Evolutionary conservation across 2,329 filamentous ascomycete species (phyloP), one percentile per base, ranked within the genome.

Genomic region (Colletotrichum sp.): DNA sequence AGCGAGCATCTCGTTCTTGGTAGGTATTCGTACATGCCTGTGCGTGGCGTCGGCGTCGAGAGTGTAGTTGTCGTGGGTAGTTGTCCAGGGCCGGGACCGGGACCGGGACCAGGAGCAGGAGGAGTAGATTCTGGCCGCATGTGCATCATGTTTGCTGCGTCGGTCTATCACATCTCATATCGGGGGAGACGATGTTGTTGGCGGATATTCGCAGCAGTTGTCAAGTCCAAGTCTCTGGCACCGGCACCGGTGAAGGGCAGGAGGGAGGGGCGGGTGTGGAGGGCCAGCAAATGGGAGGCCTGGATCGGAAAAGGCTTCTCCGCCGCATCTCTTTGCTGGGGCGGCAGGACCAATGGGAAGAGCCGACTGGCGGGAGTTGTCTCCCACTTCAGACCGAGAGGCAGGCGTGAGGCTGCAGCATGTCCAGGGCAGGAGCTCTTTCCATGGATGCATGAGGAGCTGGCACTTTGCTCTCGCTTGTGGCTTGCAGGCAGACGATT

Each of bases 151-250:
- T 39, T 66, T 60, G 70, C 68, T 52, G 68, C 64, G 64, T 70
- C 65, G 28, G 12, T 65, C 48, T 57, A 28, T 76, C 74, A 76
- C 48, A 76, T 74, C 26, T 76, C 74, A 74, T 26, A 69, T 76
- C 65, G 65, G 74, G n/a, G 12, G 43, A 63, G 48, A 48, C 28
- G 70, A 73, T 32, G 71, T 76, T 55, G 74, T 76, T 55, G 74
- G 74, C 74, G 74, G 74, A 74, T 69, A 61, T 74, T 76, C 48
- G 71, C 74, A 76, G 74, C 59, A 74, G 48, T 73, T 66, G 70
- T 30, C 71, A 74, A 69, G 74, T 73, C 74, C 74, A 60, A 65
- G 48, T 76, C 74, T 76, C 68, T 69, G 74, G 74, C 74, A 76
- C 74, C 71, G 74, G 74, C 74, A 76, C 74, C 71, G 74, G 74